Evolutionary conservation across 306 rosid species (phyloP), one percentile per base, ranked within the genome.

Genomic region (Acacia acuminata): DNA sequence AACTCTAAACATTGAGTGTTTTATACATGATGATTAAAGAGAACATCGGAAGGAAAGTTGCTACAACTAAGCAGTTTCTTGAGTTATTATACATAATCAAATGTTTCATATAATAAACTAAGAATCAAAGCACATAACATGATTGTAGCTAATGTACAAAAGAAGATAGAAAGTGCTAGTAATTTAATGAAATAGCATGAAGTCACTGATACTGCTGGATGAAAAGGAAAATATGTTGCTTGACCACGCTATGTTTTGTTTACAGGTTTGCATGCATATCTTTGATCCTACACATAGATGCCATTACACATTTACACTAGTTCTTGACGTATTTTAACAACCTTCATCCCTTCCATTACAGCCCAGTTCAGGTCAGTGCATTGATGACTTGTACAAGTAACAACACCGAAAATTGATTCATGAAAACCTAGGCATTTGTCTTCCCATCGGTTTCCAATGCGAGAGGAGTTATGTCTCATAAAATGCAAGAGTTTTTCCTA

Each of bases 21-120:
- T 11, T 8, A 55, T 5, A 6, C 48, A 20, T 10, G 13, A 10
- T 53, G 32, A 20, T 36, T 30, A 51, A n/a, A 73, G 53, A 74
- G 34, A 74, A 43, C 56, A 71, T 27, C 77, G 27, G 42, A 74
- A 32, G 47, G 47, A 32, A 68, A 79, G 79, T 63, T 43, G 84
- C 71, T 34, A 34, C 71, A 85, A 66, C 55, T 70, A 42, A 20
- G 27, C 64, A 60, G 71, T 70, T 48, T 47, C 42, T 38, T 64
- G 75, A 47, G 71, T 75, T 53, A 19, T 5, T 7, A 20, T 2
- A 40, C 40, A 58, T 77, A 36, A 50, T 50, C 51, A 50, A 50
- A 50, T 50, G 56, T 68, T 75, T 82, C 72, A 76, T 56, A 24
- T 10, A 44, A 43, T 72, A 17, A 48, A 76, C 15, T 40, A 67